These are phyloP conservation scores for Lineolata rhizophorae DNA, from an alignment of 495 filamentous ascomycete species.

Conservation along the genomic window DNA sequence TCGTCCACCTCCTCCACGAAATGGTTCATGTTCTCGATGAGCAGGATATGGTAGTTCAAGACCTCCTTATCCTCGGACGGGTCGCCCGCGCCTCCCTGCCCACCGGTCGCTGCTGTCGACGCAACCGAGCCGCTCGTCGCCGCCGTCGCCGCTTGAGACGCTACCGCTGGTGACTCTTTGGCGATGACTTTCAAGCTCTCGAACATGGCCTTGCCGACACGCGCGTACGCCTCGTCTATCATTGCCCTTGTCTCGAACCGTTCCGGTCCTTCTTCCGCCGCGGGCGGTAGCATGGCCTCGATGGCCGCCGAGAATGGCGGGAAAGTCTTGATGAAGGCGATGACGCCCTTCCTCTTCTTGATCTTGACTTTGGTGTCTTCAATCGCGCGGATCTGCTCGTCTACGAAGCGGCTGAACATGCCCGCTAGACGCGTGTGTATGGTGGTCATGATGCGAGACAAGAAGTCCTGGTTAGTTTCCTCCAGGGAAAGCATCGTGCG, in stretches of 20 bases:
- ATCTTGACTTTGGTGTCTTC: slow-evolving; percentile 99
- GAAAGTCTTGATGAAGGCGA: slow-evolving; percentile 82
- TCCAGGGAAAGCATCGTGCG: slow-evolving; percentile 51
- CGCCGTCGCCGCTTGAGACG: slow-evolving; percentile 9
- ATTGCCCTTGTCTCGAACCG: slow-evolving; percentile 35
- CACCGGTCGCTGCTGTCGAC: too few species aligned
- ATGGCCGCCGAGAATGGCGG: slow-evolving; percentile 60
- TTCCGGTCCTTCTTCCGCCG: slow-evolving; percentile 23
- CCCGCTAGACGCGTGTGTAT: slow-evolving; percentile 51
- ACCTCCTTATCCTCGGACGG: slow-evolving; percentile 80
- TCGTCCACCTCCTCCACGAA: slow-evolving; percentile 78
- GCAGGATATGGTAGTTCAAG: slow-evolving; percentile 84
- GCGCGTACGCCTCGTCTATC: slow-evolving; percentile 70
- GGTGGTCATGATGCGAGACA: slow-evolving; percentile 57
- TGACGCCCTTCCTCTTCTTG: slow-evolving; percentile 93
- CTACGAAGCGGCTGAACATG: slow-evolving; percentile 72
- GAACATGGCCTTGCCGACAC: slow-evolving; percentile 90
- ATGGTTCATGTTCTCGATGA: slow-evolving; percentile 98
- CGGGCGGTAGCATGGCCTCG: slow-evolving; percentile 49
- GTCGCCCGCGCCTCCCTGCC: slow-evolving; percentile 9
- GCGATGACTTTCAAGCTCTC: slow-evolving; percentile 90
- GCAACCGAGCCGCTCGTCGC: slow-evolving; percentile 7
- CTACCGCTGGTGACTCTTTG: slow-evolving; percentile 59
- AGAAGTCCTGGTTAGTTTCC: slow-evolving; percentile 81
- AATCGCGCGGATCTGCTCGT: slow-evolving; percentile 84